Evolutionary conservation across 331 rosid species (phyloP), one percentile per base, ranked within the genome.

Genomic region (Rhamnella rubrinervis): DNA sequence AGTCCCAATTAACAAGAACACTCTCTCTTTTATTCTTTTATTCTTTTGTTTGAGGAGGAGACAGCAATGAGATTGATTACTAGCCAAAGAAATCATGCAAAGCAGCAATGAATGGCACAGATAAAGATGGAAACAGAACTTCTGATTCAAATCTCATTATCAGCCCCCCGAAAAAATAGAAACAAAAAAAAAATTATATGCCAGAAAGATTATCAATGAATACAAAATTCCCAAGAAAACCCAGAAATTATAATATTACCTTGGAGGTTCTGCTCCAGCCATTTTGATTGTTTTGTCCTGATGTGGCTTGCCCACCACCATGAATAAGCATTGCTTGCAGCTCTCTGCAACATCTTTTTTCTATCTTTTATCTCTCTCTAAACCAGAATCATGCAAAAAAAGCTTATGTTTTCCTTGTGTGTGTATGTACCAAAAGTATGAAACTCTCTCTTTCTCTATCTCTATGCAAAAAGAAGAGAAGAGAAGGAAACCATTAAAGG

Each of bases 251-350:
- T 44, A 44, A 11, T 40, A 40, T 65, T 38, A 95, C 99, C 99
- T 85, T 69, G 89, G 75, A 95, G 99, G 87, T 86, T 88, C 57
- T 89, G 96, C 51, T 95, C 99, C 78, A 91, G 84, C 99, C 99
- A 95, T 95, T 95, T 95, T 70, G 99, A 91, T 81, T 95, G 99
- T 82, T 95, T 95, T 64, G 99, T 95, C 75, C 99, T 80, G 86
- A 95, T 83, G 78, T 95, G 99, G 82, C 99, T 91, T 10, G 89
- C 97, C 97, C 96, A 91, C 99, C 99, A 95, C 99, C 99, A 95
- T 77, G 99, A 95, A 85, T 95, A 95, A 31, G 99, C 97, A 80
- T 89, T 91, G 86, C 96, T 95, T 63, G 99, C 99, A 14, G 97
- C 99, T 85, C 99, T 87, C 80, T 95, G 99, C 86, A 95, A 81